Evolutionary conservation across 257 asterid species (phyloP), one percentile per base, ranked within the genome.

Genomic region (Capsicum baccatum): DNA sequence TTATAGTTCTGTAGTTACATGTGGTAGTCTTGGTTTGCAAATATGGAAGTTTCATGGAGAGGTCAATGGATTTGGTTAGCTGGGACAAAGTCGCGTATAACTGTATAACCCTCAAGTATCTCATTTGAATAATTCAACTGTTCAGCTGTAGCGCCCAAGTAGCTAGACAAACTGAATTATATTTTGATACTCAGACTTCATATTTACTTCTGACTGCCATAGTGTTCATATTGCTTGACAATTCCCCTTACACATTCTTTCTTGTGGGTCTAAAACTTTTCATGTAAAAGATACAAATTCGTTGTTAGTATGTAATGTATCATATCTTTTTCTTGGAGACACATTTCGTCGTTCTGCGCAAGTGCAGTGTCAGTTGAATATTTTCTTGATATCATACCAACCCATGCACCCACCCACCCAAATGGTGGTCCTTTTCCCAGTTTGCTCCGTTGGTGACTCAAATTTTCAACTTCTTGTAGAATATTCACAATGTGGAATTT

Each of bases 401-500:
- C 33, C 33, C 33, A 26, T 1, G 33, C 33, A 26, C 33, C 33
- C 33, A 26, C 33, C 33, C 33, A 26, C 33, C 33, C 33, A 26
- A 26, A 26, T 26, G 0, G 6, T 71, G 57, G 19, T 7, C n/a
- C 8, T 73, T 73, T 6, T 11, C 12, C 42, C 80, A 73, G 12
- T 11, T 73, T 47, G 59, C 42, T 73, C 42, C 59, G 59, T 73
- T 73, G 80, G 39, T 73, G 80, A 48, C 80, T 6, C 42, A 47
- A 47, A 47, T 33, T 73, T 48, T 73, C 80, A 73, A 48, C 59
- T 47, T 0, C 1, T 73, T 73, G 80, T 42, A 47, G 80, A 73
- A 73, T n/a, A 73, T 74, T 26, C 21, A 74, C 62, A 44, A 50
- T 13, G 19, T 1, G 21, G 15, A 50, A 21, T 19, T 73, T 74